A percentile compares a stretch with the other conserved stretches of the same genome.
Conservation (phyloP, 225 moss, liverwort and hornwort species). For the Bryoerythrophyllum caledonicum region DNA sequence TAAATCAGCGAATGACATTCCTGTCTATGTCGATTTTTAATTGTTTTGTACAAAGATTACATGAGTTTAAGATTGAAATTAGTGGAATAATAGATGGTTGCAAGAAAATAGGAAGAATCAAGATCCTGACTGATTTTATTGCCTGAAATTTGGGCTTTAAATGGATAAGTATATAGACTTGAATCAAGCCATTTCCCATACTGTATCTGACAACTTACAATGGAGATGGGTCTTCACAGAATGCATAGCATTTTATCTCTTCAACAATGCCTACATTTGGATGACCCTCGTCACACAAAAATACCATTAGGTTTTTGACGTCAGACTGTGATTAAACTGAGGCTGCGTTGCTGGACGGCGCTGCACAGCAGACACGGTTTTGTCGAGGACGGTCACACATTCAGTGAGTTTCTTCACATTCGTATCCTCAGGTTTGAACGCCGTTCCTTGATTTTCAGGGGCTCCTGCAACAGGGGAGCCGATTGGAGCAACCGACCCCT, state of each 20-base stretch:
- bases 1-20: too few relatives aligned
- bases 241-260: conserved; percentile 7
- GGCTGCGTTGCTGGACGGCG: conserved; percentile 23
- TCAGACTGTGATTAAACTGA: conserved; percentile 15
- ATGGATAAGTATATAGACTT: background rate
- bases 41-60: too few relatives aligned
- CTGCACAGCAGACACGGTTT: conserved; percentile 43
- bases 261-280: conserved; percentile 10
- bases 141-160: background rate
- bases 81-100: too few relatives aligned
- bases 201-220: background rate
- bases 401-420: conserved; percentile 38
- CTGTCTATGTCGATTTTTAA: too few relatives aligned
- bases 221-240: conserved; percentile 6
- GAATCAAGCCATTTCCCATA: background rate
- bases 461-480: conserved; percentile 30
- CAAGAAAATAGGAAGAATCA: too few relatives aligned
- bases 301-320: conserved; percentile 7
- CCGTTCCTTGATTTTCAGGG: conserved; percentile 19
- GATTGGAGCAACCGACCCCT: conserved; percentile 39
- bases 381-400: conserved; percentile 38
- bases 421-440: conserved; percentile 20
- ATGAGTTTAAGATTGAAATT: too few relatives aligned
- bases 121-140: background rate
- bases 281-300: conserved; percentile 1